Percentiles rank a stretch among this genome's conserved stretches.
These are phyloP conservation scores for Leucogyrophana mollusca DNA, from an alignment of 768 basidiomycete genomes.

Conservation along the genomic window DNA sequence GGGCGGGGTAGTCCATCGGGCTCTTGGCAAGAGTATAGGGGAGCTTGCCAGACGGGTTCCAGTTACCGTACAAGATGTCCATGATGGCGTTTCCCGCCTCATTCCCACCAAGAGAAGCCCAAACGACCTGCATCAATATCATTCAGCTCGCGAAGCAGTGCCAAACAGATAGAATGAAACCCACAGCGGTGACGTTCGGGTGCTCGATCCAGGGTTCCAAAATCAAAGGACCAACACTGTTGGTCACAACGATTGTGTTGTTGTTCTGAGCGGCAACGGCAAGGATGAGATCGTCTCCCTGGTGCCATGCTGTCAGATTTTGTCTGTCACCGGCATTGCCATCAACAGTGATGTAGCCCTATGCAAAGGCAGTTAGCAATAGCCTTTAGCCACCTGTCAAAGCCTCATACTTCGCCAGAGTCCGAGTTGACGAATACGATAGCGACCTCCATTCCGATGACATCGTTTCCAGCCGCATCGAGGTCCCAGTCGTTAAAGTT, in stretches of 20 bases:
- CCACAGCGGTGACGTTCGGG: conserved; percentile 72
- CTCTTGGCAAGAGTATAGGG: conserved; percentile 64
- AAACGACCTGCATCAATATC: conserved; percentile 23
- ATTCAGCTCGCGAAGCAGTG: conserved; percentile 5
- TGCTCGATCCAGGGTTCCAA: conserved; percentile 69
- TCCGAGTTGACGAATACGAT: conserved; percentile 76
- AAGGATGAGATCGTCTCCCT: conserved; percentile 32
- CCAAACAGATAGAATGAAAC: conserved; percentile 25
- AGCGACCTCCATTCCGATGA: conserved; percentile 50
- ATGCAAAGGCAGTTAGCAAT: conserved; percentile 18
- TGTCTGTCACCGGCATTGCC: conserved; percentile 38
- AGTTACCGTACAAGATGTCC: conserved; percentile 70
- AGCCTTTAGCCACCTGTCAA: neutral
- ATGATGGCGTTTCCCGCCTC: conserved; percentile 73
- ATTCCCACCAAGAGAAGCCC: conserved; percentile 56
- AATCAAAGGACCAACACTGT: conserved; percentile 56
- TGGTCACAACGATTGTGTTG: conserved; percentile 28
- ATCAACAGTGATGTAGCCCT: conserved; percentile 49
- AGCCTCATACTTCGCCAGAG: conserved; percentile 58
- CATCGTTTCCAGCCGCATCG: conserved; percentile 43
- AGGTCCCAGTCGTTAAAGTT: conserved; percentile 64
- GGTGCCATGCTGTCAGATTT: conserved; percentile 29
- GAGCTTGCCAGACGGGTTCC: conserved; percentile 63
- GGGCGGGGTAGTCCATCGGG: conserved; percentile 42
- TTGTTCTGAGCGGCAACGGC: conserved; percentile 56